These are phyloP conservation scores for Taphrina betulina DNA, from an alignment of 1,139 yeast species.

Conservation along the genomic window DNA sequence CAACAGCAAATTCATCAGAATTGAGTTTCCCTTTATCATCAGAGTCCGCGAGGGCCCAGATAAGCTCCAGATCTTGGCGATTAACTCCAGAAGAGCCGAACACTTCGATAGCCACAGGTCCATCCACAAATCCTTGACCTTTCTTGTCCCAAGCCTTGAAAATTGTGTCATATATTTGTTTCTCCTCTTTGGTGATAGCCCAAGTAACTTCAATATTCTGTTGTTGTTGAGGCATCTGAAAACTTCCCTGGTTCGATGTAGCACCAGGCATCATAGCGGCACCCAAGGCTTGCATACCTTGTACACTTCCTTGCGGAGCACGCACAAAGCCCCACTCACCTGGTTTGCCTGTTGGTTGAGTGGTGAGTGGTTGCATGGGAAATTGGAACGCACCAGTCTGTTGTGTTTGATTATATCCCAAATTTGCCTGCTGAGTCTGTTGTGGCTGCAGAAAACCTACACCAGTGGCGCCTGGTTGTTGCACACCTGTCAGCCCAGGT, in stretches of 20 bases:
- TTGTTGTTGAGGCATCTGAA: conserved; percentile 42
- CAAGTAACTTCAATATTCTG: conserved; percentile 51
- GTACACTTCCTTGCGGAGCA: conserved; percentile 54
- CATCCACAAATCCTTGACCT: conserved; percentile 68
- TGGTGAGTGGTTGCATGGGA: conserved; percentile 45
- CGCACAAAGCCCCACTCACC: conserved; percentile 83
- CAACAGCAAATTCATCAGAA: conserved; percentile 82
- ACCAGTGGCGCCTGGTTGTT: conserved; percentile 40
- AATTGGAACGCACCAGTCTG: conserved; percentile 9
- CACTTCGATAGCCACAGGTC: conserved; percentile 78
- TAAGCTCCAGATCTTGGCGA: conserved; percentile 78
- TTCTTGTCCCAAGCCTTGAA: conserved; percentile 82
- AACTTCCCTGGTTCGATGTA: conserved; percentile 47
- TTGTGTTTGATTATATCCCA: no score
- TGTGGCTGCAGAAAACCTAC: not conserved
- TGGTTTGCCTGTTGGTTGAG: conserved; percentile 64
- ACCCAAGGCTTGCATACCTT: conserved; percentile 73
- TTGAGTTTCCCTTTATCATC: conserved; percentile 84
- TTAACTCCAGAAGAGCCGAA: conserved; percentile 87
- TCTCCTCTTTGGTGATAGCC: conserved; percentile 85
- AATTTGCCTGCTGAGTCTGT: not conserved
- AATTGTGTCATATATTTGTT: conserved; percentile 78
- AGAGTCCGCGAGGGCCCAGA: conserved; percentile 93
- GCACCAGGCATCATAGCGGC: conserved; percentile 69
- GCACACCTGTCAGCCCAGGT: conserved; percentile 41